Evolutionary conservation across 2,329 filamentous ascomycete species (phyloP).

Genomic region (Colletotrichum sp.): DNA sequence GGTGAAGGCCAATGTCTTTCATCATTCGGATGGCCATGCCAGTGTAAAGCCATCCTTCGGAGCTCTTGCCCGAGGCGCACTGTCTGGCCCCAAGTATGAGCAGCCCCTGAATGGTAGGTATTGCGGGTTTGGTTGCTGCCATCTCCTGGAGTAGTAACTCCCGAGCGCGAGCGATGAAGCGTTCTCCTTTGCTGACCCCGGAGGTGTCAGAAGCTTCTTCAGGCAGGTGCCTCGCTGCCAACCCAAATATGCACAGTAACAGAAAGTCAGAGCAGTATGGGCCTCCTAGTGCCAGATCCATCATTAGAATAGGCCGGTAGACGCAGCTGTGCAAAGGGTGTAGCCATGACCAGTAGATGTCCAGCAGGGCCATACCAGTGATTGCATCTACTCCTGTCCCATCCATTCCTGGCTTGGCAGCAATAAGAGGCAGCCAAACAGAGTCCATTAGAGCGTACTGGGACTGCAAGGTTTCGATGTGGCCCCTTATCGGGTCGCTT

Average conservation of each 20-base stretch:
- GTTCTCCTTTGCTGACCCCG: neutral
- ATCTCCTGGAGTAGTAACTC: slow-evolving; percentile 12
- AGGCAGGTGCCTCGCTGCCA: slow-evolving; percentile 21
- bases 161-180: neutral
- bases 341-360: slow-evolving; percentile 27
- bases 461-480: neutral
- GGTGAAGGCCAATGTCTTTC: slow-evolving; percentile 24
- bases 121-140: neutral
- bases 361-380: slow-evolving; percentile 20
- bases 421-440: slow-evolving; percentile 13
- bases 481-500: neutral
- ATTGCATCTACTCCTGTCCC: slow-evolving; percentile 17
- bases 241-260: slow-evolving; percentile 23
- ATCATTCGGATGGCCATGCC: slow-evolving; percentile 26
- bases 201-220: neutral
- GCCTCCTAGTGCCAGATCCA: slow-evolving; percentile 24
- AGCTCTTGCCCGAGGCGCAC: slow-evolving; percentile 23
- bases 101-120: slow-evolving; percentile 20
- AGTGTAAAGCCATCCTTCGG: slow-evolving; percentile 25
- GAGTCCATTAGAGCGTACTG: slow-evolving; percentile 20
- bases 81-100: slow-evolving; percentile 24
- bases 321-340: slow-evolving; percentile 24
- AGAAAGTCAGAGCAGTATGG: slow-evolving; percentile 25
- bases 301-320: slow-evolving; percentile 21
- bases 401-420: slow-evolving; percentile 14